Percentiles rank a stretch among this genome's conserved stretches.
phyloP scores from a whole-genome alignment of 345 rosid species.

The Geranium rotundifolium region DNA sequence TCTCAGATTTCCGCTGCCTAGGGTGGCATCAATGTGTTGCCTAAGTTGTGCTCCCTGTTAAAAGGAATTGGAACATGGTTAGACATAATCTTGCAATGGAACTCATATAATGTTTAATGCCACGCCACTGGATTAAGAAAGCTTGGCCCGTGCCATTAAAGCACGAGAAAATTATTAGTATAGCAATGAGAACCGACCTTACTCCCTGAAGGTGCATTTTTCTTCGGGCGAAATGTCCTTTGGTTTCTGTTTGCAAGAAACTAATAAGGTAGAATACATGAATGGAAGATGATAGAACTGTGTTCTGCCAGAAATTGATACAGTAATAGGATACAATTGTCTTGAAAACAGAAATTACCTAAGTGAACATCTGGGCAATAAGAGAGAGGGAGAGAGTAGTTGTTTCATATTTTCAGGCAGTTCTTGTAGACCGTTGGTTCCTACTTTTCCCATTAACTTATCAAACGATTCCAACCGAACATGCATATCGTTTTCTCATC shows the following conservation, averaged over 20 bases:
- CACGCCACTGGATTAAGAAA: not conserved
- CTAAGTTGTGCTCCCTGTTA: slow-evolving; percentile 59
- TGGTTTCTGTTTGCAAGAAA: slow-evolving; percentile 34
- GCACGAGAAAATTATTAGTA: not conserved
- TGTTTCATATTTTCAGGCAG: too few species aligned
- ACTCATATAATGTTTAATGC: not conserved
- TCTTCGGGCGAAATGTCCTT: slow-evolving; percentile 60
- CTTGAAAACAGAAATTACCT: too few species aligned
- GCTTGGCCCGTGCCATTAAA: not conserved
- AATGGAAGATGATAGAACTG: too few species aligned
- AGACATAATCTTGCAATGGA: not conserved
- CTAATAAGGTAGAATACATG: not conserved
- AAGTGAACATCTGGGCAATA: too few species aligned
- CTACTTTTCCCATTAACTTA: too few species aligned
- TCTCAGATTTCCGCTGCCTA: slow-evolving; percentile 65
- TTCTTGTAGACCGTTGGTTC: too few species aligned
- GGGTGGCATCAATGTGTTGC: slow-evolving; percentile 54
- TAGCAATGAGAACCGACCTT: slow-evolving; percentile 26
- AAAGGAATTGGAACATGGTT: not conserved
- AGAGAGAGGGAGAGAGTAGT: too few species aligned
- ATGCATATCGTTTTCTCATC: too few species aligned
- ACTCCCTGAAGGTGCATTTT: slow-evolving; percentile 57
- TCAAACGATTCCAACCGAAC: too few species aligned
- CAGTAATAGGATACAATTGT: too few species aligned
- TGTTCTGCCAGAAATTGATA: too few species aligned